Conservation (phyloP, 2,329 filamentous ascomycete species). For the Colletotrichum karsti region DNA sequence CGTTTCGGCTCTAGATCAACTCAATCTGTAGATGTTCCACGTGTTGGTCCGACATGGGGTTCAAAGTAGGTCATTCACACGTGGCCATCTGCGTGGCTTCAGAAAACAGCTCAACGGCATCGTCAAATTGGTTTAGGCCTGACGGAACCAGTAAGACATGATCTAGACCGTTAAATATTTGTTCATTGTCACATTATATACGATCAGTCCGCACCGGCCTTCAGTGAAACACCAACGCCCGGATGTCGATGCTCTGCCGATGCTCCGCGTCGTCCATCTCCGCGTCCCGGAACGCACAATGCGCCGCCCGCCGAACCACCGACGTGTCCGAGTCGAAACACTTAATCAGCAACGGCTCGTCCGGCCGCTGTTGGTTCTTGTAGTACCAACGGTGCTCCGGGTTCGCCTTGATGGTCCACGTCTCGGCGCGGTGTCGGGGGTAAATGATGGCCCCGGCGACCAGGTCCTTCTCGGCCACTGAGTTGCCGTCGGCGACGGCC, state of each 20-base stretch:
- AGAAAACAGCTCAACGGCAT: no score
- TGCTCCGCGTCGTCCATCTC: conserved; percentile 73
- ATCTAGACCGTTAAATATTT: neutral
- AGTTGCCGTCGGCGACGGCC: conserved; percentile 46
- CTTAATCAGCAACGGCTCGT: conserved; percentile 69
- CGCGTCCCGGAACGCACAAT: conserved; percentile 83
- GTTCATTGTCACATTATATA: neutral
- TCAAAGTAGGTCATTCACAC: neutral
- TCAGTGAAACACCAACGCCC: conserved; percentile 77
- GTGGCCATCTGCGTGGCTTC: neutral
- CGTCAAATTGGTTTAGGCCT: neutral
- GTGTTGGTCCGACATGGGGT: neutral
- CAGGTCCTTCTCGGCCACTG: conserved; percentile 48
- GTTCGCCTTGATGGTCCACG: conserved; percentile 46
- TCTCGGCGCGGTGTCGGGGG: conserved; percentile 40
- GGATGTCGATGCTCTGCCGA: conserved; percentile 89
- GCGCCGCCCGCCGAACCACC: conserved; percentile 69
- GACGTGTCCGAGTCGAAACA: conserved; percentile 64
- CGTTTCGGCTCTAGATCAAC: neutral
- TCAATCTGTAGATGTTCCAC: neutral
- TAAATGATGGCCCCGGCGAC: conserved; percentile 46
- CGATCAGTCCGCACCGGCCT: neutral
- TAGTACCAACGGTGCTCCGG: conserved; percentile 60
- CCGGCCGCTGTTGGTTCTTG: conserved; percentile 57
- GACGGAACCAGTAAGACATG: neutral